A percentile compares a stretch with the other conserved stretches of the same genome.
Evolutionary conservation across 257 asterid species (phyloP).

Genomic region (Solanum raphanifolium): DNA sequence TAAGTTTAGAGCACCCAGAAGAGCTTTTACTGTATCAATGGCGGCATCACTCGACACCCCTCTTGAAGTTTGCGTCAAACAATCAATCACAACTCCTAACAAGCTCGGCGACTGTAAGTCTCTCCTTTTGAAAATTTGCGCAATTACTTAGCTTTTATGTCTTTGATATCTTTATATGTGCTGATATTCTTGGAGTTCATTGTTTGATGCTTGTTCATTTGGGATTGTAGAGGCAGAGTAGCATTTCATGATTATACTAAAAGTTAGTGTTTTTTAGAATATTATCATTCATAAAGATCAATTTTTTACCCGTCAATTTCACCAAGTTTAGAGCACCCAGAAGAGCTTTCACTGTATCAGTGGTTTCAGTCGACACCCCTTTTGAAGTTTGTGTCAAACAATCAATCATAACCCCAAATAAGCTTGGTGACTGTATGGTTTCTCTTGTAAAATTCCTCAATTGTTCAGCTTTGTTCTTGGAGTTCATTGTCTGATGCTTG

Average conservation of each 20-base stretch:
- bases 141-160: neutral
- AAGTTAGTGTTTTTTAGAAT: too few relatives aligned
- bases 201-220: neutral
- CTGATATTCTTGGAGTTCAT: neutral
- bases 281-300: neutral
- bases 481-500: too few relatives aligned
- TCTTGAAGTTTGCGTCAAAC: slow-evolving; percentile 66
- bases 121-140: neutral
- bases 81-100: slow-evolving; percentile 60
- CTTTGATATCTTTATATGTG: neutral
- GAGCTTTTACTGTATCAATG: slow-evolving; percentile 25
- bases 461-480: neutral
- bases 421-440: slow-evolving; percentile 78
- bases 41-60: slow-evolving; percentile 40
- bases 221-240: neutral
- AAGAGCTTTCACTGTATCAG: slow-evolving; percentile 12
- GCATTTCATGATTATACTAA: neutral
- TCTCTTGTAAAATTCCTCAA: too few relatives aligned
- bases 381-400: slow-evolving; percentile 63
- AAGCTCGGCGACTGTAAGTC: slow-evolving; percentile 84
- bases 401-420: slow-evolving; percentile 55
- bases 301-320: slow-evolving; percentile 6
- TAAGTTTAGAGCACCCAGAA: slow-evolving; percentile 4
- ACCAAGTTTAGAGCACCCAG: neutral
- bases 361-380: slow-evolving; percentile 35